Base-by-base conservation (phyloP, 352 stramenopile species). In the Phytophthora colocasiae region DNA sequence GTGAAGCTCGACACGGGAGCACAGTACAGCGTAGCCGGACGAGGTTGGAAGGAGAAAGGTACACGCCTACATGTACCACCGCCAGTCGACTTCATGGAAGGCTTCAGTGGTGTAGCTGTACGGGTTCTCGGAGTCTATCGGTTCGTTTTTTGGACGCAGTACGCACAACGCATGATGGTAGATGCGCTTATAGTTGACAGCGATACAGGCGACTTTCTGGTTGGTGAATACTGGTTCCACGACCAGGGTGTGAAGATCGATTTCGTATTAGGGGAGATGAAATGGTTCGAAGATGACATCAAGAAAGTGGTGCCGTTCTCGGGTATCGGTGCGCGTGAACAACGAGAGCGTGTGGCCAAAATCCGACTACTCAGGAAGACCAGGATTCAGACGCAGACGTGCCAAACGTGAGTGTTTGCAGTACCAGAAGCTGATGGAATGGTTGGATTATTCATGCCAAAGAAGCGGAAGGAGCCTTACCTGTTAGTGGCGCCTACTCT, bases 211-310 rank as follows among this genome's bases (percentile, higher is more conserved):
- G 54, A 47, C 7, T 53, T 62, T 4, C 5, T 62, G 19, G 26
- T 62, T 0, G 43, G 46, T 2, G 46, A 56, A 29, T 38, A 57
- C 5, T 64, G 57, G 57, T 52, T 64, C 46, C 10, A 43, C 1
- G 1, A 24, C 1, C n/a, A 41, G 1, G 45, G 46, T 1, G 46
- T 19, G 19, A 19, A 19, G 19, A 19, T 19, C 1, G 19, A 19
- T 19, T 19, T 19, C 19, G 19, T 19, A 19, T 19, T 1, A 19
- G 19, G 19, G 1, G 19, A 19, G 19, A 19, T 19, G 19, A 19
- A 19, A 1, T 19, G 19, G 19, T 19, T 19, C 19, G 19, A 19
- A 19, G 19, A 19, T 19, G 19, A 19, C 19, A 19, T 19, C 19
- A 19, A 19, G 19, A 19, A 19, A 19, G 19, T 19, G 19, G 19